Evolutionary conservation across 208 protist species (phyloP), one percentile per base, ranked within the genome.

Genomic region (Acanthamoeba royreba): DNA sequence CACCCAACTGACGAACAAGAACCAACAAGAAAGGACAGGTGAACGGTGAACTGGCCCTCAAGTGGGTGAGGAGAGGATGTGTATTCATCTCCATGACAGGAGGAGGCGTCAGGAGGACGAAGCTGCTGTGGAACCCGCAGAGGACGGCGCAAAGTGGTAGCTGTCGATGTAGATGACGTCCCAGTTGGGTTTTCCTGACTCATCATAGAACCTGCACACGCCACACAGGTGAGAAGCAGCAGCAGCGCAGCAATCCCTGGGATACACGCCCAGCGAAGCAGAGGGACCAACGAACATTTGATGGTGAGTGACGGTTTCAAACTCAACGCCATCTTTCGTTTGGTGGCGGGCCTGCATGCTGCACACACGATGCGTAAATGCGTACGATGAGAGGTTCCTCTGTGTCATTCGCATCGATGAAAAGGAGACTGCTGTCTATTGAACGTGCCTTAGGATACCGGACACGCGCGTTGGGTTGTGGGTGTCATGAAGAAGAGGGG

Each of bases 81-180:
- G 22, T 22, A 58, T 13, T 58, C 49, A 58, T 58, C n/a, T n/a
- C n/a, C n/a, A n/a, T n/a, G n/a, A n/a, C n/a, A n/a, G n/a, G n/a
- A n/a, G n/a, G n/a, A n/a, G n/a, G n/a, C n/a, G n/a, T n/a, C n/a
- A n/a, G n/a, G n/a, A n/a, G 49, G 49, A n/a, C 22, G 49, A 13
- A n/a, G 13, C 49, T 58, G 15, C 22, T 58, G 49, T 58, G 17
- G 17, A 79, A 19, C 35, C 13, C 11, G 66, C n/a, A n/a, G 66
- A 40, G 11, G n/a, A 33, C 35, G 66, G 35, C 11, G 66, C 19
- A 53, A 88, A 55, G 28, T 19, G 17, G 31, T 88, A 88, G 15
- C 43, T 53, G 15, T 88, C 79, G 19, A 88, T 33, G 35, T 88
- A 88, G 43, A 88, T n/a, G 17, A 88, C 79, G 46, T 88, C 79